Percentiles rank a stretch among this genome's conserved stretches.
These are phyloP conservation scores for Phylloporus gajari DNA, from an alignment of 1,284 basidiomycete genomes.

Conservation along the genomic window DNA sequence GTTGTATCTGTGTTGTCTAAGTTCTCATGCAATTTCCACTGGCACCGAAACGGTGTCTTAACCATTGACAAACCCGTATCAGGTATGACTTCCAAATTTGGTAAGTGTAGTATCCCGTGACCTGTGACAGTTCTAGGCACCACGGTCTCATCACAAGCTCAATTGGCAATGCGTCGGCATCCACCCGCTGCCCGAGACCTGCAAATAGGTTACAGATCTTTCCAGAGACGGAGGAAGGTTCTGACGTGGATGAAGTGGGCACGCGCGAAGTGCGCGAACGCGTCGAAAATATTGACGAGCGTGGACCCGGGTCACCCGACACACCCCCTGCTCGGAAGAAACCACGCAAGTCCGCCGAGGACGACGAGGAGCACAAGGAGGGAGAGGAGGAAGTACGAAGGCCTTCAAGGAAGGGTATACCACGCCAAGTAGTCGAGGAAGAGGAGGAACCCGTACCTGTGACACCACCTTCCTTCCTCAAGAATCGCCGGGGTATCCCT, in stretches of 20 bases:
- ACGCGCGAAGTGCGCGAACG: conserved; percentile 26
- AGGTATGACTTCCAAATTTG: background rate
- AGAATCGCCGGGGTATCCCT: conserved; percentile 19
- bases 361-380: conserved; percentile 33
- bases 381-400: conserved; percentile 37
- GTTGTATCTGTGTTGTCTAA: no score
- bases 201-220: conserved; percentile 57
- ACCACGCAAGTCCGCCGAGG: conserved; percentile 40
- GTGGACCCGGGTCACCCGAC: conserved; percentile 35
- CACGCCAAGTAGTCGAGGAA: conserved; percentile 23
- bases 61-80: no score
- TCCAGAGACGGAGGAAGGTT: conserved; percentile 52
- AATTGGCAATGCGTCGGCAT: conserved; percentile 59
- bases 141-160: background rate
- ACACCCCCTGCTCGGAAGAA: conserved; percentile 43
- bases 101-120: conserved; percentile 14
- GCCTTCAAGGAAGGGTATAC: conserved; percentile 30
- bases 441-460: conserved; percentile 32
- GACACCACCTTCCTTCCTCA: conserved; percentile 25
- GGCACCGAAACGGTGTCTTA: no score
- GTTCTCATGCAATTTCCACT: no score
- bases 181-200: conserved; percentile 21
- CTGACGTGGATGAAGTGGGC: conserved; percentile 22
- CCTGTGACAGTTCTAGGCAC: conserved; percentile 37
- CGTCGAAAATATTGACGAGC: conserved; percentile 45